These are phyloP conservation scores for Dothideomycetes sp. DNA, from an alignment of 2,329 filamentous ascomycete species.

Conservation along the genomic window DNA sequence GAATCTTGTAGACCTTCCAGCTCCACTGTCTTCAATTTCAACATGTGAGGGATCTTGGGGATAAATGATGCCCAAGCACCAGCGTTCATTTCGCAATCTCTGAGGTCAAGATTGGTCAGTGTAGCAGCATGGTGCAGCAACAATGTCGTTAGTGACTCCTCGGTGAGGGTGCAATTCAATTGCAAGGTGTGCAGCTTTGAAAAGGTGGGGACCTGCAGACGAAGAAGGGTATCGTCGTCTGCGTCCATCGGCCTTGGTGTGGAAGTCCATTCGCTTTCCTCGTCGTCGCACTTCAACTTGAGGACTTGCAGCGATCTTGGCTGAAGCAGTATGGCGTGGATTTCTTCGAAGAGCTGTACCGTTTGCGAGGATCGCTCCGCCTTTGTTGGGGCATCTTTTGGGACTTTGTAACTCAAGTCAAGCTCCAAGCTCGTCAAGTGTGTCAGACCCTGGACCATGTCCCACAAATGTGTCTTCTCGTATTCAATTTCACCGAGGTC, in stretches of 20 bases:
- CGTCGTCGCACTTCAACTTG: slow-evolving; percentile 3
- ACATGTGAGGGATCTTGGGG: slow-evolving; percentile 16
- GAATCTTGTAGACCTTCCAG: slow-evolving; percentile 19
- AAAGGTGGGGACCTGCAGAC: slow-evolving; percentile 16
- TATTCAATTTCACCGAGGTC: slow-evolving; percentile 1
- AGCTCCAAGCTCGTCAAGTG: slow-evolving; percentile 1
- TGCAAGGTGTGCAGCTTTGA: slow-evolving; percentile 15
- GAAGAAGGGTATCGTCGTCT: slow-evolving; percentile 15
- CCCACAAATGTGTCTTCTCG: neutral
- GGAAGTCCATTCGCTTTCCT: slow-evolving; percentile 2
- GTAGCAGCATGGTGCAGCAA: slow-evolving; percentile 16
- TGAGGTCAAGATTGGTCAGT: slow-evolving; percentile 15
- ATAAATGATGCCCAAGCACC: slow-evolving; percentile 10
- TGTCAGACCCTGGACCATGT: neutral
- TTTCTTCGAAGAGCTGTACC: slow-evolving; percentile 2
- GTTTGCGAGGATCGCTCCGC: neutral
- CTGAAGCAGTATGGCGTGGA: slow-evolving; percentile 2
- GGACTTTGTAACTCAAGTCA: neutral
- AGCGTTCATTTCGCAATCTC: slow-evolving; percentile 1
- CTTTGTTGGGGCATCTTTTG: neutral
- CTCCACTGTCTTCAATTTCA: slow-evolving; percentile 18
- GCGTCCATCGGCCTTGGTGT: neutral
- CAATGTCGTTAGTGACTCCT: slow-evolving; percentile 15
- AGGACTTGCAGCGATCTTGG: neutral
- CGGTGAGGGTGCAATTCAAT: slow-evolving; percentile 15